A percentile compares a stretch with the other conserved stretches of the same genome.
Conservation (phyloP, 345 rosid species). For the Triadica sebifera region DNA sequence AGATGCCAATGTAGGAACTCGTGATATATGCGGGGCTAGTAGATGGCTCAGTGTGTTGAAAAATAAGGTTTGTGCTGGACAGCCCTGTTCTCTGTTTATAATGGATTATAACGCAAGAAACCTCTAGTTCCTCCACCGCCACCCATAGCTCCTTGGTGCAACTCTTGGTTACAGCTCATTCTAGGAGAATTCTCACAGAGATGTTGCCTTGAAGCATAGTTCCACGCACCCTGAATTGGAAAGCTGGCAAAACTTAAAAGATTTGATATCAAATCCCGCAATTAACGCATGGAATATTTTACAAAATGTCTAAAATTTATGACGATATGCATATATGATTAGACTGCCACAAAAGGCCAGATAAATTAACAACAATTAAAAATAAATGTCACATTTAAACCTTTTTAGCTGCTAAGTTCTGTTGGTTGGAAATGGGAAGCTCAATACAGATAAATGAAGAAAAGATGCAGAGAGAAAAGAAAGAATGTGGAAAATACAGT, state of each 20-base stretch:
- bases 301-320: neutral
- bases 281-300: neutral
- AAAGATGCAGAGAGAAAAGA: too few relatives aligned
- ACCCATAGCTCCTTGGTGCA: slow-evolving; percentile 10
- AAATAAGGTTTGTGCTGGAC: slow-evolving; percentile 4
- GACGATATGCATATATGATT: neutral
- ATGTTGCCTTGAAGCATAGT: slow-evolving; percentile 12
- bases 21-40: slow-evolving; percentile 5
- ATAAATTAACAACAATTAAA: neutral
- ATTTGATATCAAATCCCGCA: neutral
- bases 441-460: neutral
- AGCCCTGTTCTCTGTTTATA: neutral
- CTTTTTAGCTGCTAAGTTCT: neutral
- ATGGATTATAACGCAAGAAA: slow-evolving; percentile 12
- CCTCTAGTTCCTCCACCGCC: slow-evolving; percentile 10
- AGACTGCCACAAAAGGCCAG: neutral
- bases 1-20: slow-evolving; percentile 18
- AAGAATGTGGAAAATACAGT: neutral
- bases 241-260: neutral
- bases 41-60: slow-evolving; percentile 7
- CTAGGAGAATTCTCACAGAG: slow-evolving; percentile 12
- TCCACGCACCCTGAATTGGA: slow-evolving; percentile 30
- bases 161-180: slow-evolving; percentile 23
- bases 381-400: neutral
- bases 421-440: neutral